These are phyloP conservation scores for Backusella mclennaniae DNA, from an alignment of 192 early-diverging fungal species.

Conservation along the genomic window DNA sequence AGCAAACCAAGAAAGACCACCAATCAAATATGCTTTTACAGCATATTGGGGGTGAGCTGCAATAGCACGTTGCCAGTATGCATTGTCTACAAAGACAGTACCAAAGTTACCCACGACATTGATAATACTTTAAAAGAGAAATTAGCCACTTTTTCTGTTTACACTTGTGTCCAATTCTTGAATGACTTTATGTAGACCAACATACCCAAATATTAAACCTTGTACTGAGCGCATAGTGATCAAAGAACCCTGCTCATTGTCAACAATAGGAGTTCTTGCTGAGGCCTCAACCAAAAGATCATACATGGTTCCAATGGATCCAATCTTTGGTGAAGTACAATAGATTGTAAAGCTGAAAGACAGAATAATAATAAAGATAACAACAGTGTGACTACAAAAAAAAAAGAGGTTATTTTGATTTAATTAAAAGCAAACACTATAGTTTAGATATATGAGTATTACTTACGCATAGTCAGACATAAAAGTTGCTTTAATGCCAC, in stretches of 20 bases:
- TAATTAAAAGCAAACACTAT: neutral
- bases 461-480: slow-evolving; percentile 61
- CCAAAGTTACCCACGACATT: slow-evolving; percentile 79
- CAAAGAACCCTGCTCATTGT: slow-evolving; percentile 60
- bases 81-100: slow-evolving; percentile 72
- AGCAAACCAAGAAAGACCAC: slow-evolving; percentile 77
- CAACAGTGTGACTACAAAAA: slow-evolving; percentile 52
- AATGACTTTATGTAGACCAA: neutral
- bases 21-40: slow-evolving; percentile 68
- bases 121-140: slow-evolving; percentile 47
- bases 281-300: slow-evolving; percentile 59
- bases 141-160: neutral
- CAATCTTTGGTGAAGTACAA: slow-evolving; percentile 54
- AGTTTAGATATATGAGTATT: neutral
- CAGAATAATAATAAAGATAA: slow-evolving; percentile 70
- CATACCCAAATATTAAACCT: slow-evolving; percentile 61
- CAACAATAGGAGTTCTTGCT: slow-evolving; percentile 47
- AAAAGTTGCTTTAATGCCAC: slow-evolving; percentile 75
- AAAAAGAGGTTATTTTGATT: neutral
- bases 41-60: slow-evolving; percentile 65
- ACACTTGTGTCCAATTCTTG: neutral
- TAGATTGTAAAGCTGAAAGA: slow-evolving; percentile 70
- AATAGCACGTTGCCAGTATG: slow-evolving; percentile 76
- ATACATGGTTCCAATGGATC: slow-evolving; percentile 64
- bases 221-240: slow-evolving; percentile 64